Conservation (phyloP, 768 basidiomycete genomes). For the Rhizopogon vesiculosus region DNA sequence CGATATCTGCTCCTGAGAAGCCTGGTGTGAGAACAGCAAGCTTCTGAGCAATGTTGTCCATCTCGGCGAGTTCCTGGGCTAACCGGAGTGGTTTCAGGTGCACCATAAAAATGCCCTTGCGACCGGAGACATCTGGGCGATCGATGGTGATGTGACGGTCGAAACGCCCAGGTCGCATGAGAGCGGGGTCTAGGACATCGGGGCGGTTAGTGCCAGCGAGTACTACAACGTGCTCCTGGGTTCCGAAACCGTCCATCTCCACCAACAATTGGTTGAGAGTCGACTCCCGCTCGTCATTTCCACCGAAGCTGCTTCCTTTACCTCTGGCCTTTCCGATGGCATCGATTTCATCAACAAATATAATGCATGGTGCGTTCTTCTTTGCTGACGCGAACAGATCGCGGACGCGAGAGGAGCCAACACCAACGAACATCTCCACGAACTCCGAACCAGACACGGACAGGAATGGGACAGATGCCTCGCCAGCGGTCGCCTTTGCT, state of each 20-base stretch:
- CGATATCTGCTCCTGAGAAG: constrained; percentile 98
- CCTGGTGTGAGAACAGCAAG: constrained; percentile 95
- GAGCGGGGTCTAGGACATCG: constrained; percentile 91
- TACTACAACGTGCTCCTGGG: constrained; percentile 95
- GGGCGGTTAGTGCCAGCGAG: constrained; percentile 96
- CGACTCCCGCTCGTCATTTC: constrained; percentile 96
- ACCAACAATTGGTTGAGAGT: constrained; percentile 97
- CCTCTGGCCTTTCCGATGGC: constrained; percentile 95
- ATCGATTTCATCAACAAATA: constrained; percentile 99
- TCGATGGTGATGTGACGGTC: constrained; percentile 96
- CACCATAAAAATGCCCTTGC: constrained; percentile 90
- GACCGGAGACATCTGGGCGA: constrained; percentile 89
- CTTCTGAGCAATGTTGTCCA: constrained; percentile 74
- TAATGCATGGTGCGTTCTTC: constrained; percentile 97
- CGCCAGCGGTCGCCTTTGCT: constrained; percentile 97
- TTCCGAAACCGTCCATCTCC: constrained; percentile 99
- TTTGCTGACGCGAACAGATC: constrained; percentile 97
- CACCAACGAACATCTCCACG: constrained; percentile 99
- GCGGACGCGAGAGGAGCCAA: constrained; percentile 94
- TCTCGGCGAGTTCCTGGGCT: constrained; percentile 42
- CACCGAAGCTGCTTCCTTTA: constrained; percentile 74
- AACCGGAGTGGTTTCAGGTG: constrained; percentile 85
- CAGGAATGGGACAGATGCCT: constrained; percentile 96
- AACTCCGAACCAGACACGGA: constrained; percentile 99
- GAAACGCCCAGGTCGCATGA: constrained; percentile 97